Percentiles rank a stretch among this genome's conserved stretches.
These are phyloP conservation scores for Fraxinus cuspidata DNA, from an alignment of 257 asterid genomes.

Conservation along the genomic window DNA sequence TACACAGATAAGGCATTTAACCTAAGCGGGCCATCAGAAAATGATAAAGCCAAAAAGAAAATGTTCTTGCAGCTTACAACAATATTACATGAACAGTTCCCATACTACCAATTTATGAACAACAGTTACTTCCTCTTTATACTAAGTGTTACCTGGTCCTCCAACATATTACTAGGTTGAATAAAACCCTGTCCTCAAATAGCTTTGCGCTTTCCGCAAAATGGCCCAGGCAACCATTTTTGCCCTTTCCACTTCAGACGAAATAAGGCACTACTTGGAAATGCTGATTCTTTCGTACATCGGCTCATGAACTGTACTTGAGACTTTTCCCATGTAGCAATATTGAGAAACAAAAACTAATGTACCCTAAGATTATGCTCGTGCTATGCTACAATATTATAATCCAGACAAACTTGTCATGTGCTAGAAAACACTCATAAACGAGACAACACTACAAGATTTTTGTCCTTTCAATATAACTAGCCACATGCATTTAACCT, in stretches of 20 bases:
- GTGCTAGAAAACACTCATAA: conserved; percentile 11
- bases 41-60: background rate
- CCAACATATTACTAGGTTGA: background rate
- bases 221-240: background rate
- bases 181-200: background rate
- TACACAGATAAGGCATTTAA: background rate
- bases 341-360: background rate
- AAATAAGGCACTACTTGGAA: background rate
- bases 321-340: background rate
- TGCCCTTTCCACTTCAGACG: background rate
- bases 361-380: background rate
- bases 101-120: background rate
- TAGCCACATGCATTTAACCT: conserved; percentile 1
- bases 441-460: background rate
- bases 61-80: background rate
- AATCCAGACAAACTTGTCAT: background rate
- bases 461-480: background rate
- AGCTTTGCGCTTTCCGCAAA: background rate
- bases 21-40: background rate
- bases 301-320: background rate
- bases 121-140: background rate
- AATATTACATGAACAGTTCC: background rate
- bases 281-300: background rate
- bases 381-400: background rate
- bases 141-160: background rate